Base-by-base conservation (phyloP, 176 grass and related monocot species). In the Musa acuminata region DNA sequence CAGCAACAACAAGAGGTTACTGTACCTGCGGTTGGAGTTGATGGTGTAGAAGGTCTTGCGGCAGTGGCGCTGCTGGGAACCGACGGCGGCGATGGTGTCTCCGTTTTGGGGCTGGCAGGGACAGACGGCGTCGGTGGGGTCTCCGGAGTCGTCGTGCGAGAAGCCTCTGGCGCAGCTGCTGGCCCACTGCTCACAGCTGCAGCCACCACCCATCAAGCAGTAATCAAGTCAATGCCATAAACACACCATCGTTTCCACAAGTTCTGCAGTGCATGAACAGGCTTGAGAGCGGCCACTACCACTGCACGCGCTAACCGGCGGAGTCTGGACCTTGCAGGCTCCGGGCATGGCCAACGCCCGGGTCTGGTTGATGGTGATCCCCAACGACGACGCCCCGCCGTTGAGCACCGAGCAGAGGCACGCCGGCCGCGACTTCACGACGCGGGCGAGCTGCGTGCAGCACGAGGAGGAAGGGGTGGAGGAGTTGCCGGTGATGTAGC, bases 321-420 rank as follows among this genome's bases (percentile, higher is more conserved):
- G 55, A 20, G 55, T 75, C 48, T 75, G 55, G 29, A 75, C 73
- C 13, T 63, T 50, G 29, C 73, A 62, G 9, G 73, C 57, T 0
- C 55, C 55, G 14, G 57, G 55, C 7, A 76, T 24, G 17, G 53
- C 73, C 8, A 76, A 27, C 8, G 57, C 73, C 22, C 55, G 13
- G 11, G 73, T 51, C 17, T 63, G 19, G 29, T 62, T 62, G 54
- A 76, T 22, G 73, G 57, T 50, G 8, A 62, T 2, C 11, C 73
- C 73, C 0, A 62, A 9, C 1, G 73, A 75, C 2, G 72, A 25
- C 3, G 73, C 73, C 1, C 54, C 55, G 26, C 73, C 55, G 13
- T 75, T 60, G 26, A 75, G 55, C 54, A 75, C 27, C 55, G 54
- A 43, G 73, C 54, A 62, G 73, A 75, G 54, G 27, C 54, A 75